Evolutionary conservation across 2,329 filamentous ascomycete genomes (phyloP), one percentile per base, ranked within the genome.

Genomic region (Exophiala dermatitidis): DNA sequence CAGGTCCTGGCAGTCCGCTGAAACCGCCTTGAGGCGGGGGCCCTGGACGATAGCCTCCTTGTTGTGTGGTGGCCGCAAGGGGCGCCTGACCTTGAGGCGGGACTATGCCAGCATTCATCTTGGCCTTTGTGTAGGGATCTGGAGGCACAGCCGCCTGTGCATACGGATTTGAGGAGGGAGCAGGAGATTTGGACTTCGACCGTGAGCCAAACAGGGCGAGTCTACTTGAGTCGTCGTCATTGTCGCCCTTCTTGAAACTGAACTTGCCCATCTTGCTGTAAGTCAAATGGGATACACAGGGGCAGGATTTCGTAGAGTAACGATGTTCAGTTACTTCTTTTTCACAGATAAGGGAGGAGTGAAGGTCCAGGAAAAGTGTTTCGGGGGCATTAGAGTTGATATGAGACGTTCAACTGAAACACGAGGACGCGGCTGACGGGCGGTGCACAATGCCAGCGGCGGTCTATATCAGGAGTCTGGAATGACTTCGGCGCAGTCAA

Each of bases 201-300:
- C 76, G 71, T 60, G 72, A 72, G 59, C 79, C 78, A 62, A 84
- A 83, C 32, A 84, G 76, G n/a, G 79, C 77, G 52, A 71, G 72
- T 66, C 79, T 77, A 66, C 72, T 75, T 37, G 69, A 69, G 54
- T 78, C 71, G 59, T 78, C 78, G 63, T 71, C 75, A 56, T 73
- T 72, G 59, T 73, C 73, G 57, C 72, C 75, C 66, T 82, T 82
- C 66, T 78, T 80, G 61, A 62, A 52, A 40, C 73, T 72, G 64
- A 74, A 72, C 54, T 68, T 68, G 50, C 64, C 63, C 72, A 74
- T 74, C 19, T 19, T 19, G 19, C 19, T 19, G 19, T 36, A 41
- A 66, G 53, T 7, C 62, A 8, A 19, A n/a, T 33, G 28, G 8
- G 12, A 9, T n/a, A 31, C 28, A 31, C 45, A 31, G 8, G 7